Evolutionary conservation across 2,329 filamentous ascomycete species (phyloP), one percentile per base, ranked within the genome.

Genomic region (Stromatinia cepivora): DNA sequence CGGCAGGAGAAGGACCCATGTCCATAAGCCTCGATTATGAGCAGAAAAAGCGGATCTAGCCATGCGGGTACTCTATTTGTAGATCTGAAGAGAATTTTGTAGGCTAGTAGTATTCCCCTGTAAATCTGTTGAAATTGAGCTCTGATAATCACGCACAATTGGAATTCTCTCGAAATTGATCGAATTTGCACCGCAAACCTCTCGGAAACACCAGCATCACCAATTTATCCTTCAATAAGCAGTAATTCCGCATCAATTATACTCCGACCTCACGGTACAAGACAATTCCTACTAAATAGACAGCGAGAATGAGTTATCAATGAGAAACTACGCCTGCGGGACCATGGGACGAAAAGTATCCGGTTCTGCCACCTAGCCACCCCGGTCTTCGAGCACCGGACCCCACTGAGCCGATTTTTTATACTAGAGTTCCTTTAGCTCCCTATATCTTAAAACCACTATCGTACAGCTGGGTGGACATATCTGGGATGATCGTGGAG

Each of bases 191-290:
- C n/a, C 42, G 10, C 42, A 36, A 9, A 48, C 20, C 9, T 22
- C 9, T 11, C 28, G 10, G 5, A 13, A 7, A 34, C 6, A 57
- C 5, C 22, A 22, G 10, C 17, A 25, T n/a, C 4, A 4, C 22
- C 20, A 5, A 3, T 56, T 22, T 7, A 9, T n/a, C 25, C 34
- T 25, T 39, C 2, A 39, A 39, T 25, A 2, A 36, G 22, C 34
- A 36, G 3, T 4, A 34, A 5, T 13, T 36, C 11, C 17, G 9
- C 7, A 20, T 28, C n/a, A 25, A 20, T 28, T 4, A 34, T 11
- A 36, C 0, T 13, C 7, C 2, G 10, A 15, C 3, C 28, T 1
- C 28, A 36, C 0, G 25, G 25, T 2, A 4, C 20, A 31, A 39
- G 5, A 15, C 20, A 10, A 1, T n/a, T 39, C 36, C 7, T 11